Percentiles rank a stretch among this genome's conserved stretches.
phyloP scores from a whole-genome alignment of 176 grass and related monocot species.

The Thinopyrum elongatum region DNA sequence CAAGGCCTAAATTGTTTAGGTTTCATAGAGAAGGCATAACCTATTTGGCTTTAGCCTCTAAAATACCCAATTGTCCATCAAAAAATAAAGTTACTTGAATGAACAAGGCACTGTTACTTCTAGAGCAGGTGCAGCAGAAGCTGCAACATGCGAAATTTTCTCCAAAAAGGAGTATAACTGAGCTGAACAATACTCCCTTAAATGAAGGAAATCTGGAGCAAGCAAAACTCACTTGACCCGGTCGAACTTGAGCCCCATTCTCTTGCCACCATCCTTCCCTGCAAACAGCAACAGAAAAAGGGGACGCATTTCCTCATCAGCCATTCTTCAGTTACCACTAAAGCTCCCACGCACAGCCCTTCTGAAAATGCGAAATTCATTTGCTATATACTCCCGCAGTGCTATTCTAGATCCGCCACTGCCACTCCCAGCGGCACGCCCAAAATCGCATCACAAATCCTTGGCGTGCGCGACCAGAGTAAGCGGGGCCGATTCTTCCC shows the following conservation, averaged over 20 bases:
- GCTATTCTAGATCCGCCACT: no score
- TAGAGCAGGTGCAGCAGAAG: neutral
- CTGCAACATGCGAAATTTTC: neutral
- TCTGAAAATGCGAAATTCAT: no score
- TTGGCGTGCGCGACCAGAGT: neutral
- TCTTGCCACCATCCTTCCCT: constrained; percentile 85
- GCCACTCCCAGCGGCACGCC: no score
- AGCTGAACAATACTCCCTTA: neutral
- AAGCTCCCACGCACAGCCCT: neutral
- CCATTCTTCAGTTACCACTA: neutral
- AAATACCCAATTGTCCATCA: neutral
- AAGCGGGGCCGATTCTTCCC: neutral
- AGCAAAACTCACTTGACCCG: constrained; percentile 63
- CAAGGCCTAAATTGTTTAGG: neutral
- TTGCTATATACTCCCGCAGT: no score
- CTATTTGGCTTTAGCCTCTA: neutral
- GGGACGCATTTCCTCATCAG: neutral
- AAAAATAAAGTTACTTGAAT: neutral
- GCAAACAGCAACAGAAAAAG: constrained; percentile 2
- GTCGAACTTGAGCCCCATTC: constrained; percentile 87
- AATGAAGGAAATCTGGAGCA: neutral
- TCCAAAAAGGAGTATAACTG: neutral
- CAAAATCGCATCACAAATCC: neutral
- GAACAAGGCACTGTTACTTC: neutral
- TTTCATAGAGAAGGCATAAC: no score